These are phyloP conservation scores for Naganishia albida DNA, from an alignment of 1,284 basidiomycete genomes.

Conservation along the genomic window DNA sequence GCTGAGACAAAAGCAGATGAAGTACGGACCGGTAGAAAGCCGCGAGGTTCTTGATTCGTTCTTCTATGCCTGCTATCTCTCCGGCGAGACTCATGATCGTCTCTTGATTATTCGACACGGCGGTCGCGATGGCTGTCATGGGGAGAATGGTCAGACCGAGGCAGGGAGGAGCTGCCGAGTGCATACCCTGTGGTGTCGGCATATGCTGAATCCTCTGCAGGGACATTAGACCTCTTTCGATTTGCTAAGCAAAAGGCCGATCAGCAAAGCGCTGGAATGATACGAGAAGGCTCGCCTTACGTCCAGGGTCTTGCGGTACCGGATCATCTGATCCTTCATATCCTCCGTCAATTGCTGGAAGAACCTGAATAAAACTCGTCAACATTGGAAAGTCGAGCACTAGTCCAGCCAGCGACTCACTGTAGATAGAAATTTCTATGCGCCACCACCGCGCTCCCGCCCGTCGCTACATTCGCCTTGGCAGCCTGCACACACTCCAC, in stretches of 20 bases:
- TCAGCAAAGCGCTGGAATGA: neutral
- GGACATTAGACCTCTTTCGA: constrained; percentile 30
- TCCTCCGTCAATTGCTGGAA: constrained; percentile 29
- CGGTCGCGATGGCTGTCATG: constrained; percentile 27
- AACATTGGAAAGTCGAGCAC: neutral
- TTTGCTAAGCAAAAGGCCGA: constrained; percentile 17
- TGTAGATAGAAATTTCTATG: constrained; percentile 30
- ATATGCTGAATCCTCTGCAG: constrained; percentile 21
- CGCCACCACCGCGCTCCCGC: constrained; percentile 25
- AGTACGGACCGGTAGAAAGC: constrained; percentile 29
- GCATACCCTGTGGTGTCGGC: constrained; percentile 30
- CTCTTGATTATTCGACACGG: constrained; percentile 33
- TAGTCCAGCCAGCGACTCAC: constrained; percentile 1
- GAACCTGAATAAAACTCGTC: constrained; percentile 21
- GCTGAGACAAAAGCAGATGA: neutral
- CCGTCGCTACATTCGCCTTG: constrained; percentile 22
- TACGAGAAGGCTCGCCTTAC: constrained; percentile 10
- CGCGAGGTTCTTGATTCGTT: constrained; percentile 30
- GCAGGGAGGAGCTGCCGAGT: neutral
- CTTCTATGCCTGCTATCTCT: constrained; percentile 29
- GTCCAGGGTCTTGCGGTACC: constrained; percentile 29
- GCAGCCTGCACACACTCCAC: constrained; percentile 29
- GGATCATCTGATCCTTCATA: constrained; percentile 31
- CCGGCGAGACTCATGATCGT: constrained; percentile 32
- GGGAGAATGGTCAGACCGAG: too few relatives aligned